Conservation (phyloP, 805 yeast genomes). For the Ogataea corticis region DNA sequence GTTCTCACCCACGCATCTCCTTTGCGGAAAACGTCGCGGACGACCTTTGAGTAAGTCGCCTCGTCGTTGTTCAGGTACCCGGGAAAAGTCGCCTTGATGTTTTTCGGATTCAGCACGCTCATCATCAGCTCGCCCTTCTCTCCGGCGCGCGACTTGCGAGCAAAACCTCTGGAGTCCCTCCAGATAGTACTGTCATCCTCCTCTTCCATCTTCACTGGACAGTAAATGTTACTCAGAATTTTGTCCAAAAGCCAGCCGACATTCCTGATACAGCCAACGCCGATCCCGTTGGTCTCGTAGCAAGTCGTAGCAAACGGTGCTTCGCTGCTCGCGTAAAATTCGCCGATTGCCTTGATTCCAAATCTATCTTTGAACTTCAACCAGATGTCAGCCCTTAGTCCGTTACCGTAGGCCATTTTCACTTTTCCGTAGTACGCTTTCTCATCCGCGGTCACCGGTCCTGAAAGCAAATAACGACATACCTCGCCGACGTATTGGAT, state of each 20-base stretch:
- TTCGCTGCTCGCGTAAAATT: conserved; percentile 92
- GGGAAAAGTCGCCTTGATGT: conserved; percentile 77
- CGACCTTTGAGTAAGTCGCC: conserved; percentile 77
- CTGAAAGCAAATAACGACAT: conserved; percentile 74
- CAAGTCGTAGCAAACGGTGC: conserved; percentile 86
- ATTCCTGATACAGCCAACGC: conserved; percentile 85
- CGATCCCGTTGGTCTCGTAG: conserved; percentile 58
- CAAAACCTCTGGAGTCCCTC: conserved; percentile 66
- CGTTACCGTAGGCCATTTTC: conserved; percentile 83
- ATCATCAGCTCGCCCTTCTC: conserved; percentile 90
- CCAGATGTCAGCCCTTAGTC: conserved; percentile 90
- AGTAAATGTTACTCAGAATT: conserved; percentile 53
- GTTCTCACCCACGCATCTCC: conserved; percentile 93
- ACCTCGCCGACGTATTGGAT: conserved; percentile 95
- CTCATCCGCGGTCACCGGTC: conserved; percentile 41
- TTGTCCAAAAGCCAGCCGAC: conserved; percentile 73
- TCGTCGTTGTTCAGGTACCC: conserved; percentile 82
- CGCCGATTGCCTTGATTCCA: conserved; percentile 74
- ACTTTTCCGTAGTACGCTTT: conserved; percentile 37
- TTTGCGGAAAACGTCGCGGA: conserved; percentile 69
- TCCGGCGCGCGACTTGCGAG: conserved; percentile 51
- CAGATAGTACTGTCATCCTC: conserved; percentile 72
- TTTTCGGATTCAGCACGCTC: conserved; percentile 61
- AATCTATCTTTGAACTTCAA: conserved; percentile 72
- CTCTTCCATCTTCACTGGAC: conserved; percentile 72